These are phyloP conservation scores for Hericium coralloides DNA, from an alignment of 768 basidiomycete genomes.

Conservation along the genomic window DNA sequence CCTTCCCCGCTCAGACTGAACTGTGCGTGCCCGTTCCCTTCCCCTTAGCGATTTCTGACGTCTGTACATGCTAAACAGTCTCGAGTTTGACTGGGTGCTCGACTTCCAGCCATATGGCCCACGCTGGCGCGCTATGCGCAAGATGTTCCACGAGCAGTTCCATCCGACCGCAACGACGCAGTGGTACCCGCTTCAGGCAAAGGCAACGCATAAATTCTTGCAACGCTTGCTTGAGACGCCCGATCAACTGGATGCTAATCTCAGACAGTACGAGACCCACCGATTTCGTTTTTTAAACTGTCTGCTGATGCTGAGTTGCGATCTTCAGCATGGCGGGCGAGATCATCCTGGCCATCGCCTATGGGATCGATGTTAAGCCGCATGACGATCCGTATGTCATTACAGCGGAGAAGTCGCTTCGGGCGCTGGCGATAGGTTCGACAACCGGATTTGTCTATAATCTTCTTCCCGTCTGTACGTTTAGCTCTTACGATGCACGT, in stretches of 20 bases:
- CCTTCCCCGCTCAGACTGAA: too few species aligned
- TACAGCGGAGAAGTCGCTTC: constrained; percentile 29
- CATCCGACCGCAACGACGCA: constrained; percentile 18
- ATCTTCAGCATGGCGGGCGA: constrained; percentile 29
- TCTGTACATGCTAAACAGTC: background rate
- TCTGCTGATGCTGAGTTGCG: background rate
- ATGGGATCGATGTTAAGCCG: constrained; percentile 35
- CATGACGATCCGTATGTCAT: constrained; percentile 35
- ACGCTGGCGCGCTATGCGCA: background rate
- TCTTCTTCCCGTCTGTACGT: constrained; percentile 21
- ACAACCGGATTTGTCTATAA: constrained; percentile 39
- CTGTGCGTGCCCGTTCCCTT: too few species aligned
- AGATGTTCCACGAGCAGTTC: background rate
- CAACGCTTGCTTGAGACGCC: constrained; percentile 20
- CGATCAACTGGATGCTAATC: background rate
- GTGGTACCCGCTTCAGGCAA: constrained; percentile 1
- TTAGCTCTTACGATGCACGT: background rate
- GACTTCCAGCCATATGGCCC: background rate
- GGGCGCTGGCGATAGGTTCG: constrained; percentile 24
- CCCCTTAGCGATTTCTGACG: too few species aligned
- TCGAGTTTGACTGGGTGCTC: constrained; percentile 5
- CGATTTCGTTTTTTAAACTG: too few species aligned
- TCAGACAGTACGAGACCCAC: constrained; percentile 25
- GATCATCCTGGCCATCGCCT: constrained; percentile 34
- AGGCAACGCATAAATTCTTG: constrained; percentile 23